Percentiles rank a stretch among this genome's conserved stretches.
Conservation (phyloP, 2,329 filamentous ascomycete genomes). For the Pseudogymnoascus sp. region DNA sequence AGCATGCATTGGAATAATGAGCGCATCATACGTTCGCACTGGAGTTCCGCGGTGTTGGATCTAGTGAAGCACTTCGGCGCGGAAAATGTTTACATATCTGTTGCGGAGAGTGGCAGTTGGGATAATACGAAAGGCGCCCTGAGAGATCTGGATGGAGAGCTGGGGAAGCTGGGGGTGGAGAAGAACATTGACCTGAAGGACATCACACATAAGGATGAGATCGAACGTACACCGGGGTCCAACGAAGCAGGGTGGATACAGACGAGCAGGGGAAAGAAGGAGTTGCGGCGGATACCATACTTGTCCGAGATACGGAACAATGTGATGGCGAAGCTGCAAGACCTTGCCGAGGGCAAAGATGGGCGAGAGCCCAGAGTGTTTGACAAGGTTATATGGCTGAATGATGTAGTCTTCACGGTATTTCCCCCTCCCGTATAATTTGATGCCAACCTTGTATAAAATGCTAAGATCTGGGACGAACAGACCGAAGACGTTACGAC, state of each 20-base stretch:
- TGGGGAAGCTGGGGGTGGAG: constrained; percentile 46
- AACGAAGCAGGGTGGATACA: constrained; percentile 55
- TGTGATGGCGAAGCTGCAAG: constrained; percentile 52
- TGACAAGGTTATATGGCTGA: constrained; percentile 55
- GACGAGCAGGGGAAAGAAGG: constrained; percentile 45
- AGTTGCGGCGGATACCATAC: constrained; percentile 62
- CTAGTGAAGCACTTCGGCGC: constrained; percentile 51
- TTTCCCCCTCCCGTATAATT: constrained; percentile 16
- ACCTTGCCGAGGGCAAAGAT: constrained; percentile 35
- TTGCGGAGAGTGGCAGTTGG: constrained; percentile 63
- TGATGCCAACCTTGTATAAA: background rate
- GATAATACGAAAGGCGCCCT: constrained; percentile 61
- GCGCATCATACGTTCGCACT: constrained; percentile 50
- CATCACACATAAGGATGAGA: constrained; percentile 51
- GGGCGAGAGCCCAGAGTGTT: constrained; percentile 36
- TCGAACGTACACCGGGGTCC: constrained; percentile 35
- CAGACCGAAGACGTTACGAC: constrained; percentile 49
- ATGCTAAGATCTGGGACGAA: background rate
- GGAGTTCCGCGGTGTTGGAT: constrained; percentile 53
- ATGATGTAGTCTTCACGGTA: constrained; percentile 57
- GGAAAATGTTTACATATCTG: constrained; percentile 60
- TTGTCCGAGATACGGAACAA: constrained; percentile 57
- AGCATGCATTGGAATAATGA: constrained; percentile 65
- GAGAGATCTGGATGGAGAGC: constrained; percentile 45
- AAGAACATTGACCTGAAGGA: constrained; percentile 51